These are phyloP conservation scores for Talaromyces sp. DNA, from an alignment of 2,329 filamentous ascomycete species.

Conservation along the genomic window DNA sequence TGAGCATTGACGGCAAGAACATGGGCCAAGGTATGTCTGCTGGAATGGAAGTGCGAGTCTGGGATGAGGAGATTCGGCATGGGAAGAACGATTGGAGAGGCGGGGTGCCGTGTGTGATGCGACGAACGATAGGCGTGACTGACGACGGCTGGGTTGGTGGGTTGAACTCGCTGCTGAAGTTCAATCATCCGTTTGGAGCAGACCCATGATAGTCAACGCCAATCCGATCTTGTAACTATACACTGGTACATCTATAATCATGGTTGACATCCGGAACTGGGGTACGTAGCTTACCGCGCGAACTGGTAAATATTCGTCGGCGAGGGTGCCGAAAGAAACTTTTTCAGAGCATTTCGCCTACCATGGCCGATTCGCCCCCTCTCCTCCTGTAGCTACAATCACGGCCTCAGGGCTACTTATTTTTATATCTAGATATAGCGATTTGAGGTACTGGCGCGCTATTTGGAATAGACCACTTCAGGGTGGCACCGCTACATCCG, in stretches of 20 bases:
- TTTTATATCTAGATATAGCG: background rate
- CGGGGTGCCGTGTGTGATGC: constrained; percentile 87
- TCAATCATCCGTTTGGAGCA: constrained; percentile 93
- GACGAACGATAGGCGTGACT: constrained; percentile 50
- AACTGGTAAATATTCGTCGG: background rate
- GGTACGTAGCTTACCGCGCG: background rate
- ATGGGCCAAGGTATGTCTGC: constrained; percentile 61
- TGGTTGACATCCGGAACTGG: background rate
- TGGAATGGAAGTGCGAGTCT: constrained; percentile 84
- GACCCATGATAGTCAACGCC: constrained; percentile 28
- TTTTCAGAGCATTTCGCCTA: background rate
- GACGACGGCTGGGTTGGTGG: constrained; percentile 97
- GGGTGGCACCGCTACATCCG: background rate
- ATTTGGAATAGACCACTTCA: background rate
- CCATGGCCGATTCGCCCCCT: background rate
- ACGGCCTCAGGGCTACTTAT: no score
- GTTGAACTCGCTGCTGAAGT: constrained; percentile 88
- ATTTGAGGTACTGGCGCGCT: background rate
- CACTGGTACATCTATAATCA: background rate
- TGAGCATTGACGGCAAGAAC: constrained; percentile 73
- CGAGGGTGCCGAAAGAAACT: background rate
- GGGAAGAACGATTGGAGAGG: constrained; percentile 59
- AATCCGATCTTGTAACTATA: background rate
- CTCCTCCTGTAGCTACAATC: background rate
- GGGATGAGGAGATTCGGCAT: constrained; percentile 71